Conservation (phyloP, 331 rosid species). For the Acacia pycnantha region DNA sequence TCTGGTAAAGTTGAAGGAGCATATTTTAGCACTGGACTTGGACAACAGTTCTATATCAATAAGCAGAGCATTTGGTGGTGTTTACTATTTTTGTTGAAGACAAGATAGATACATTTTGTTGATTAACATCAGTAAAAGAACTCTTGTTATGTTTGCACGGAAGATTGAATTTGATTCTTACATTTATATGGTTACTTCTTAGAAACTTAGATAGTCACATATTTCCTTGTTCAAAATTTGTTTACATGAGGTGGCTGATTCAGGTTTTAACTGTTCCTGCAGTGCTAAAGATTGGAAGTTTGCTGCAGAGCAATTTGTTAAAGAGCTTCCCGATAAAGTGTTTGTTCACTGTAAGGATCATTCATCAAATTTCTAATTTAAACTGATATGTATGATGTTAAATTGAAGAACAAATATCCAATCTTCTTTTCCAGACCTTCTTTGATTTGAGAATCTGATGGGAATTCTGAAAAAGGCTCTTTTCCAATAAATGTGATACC, state of each 20-base stretch:
- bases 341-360: conserved; percentile 82
- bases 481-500: not conserved
- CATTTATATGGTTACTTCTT: not conserved
- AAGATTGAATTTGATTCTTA: not conserved
- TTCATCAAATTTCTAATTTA: not conserved
- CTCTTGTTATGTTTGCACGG: not conserved
- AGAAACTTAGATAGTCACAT: not conserved
- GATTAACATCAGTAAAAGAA: not conserved
- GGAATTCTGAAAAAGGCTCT: not conserved
- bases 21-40: not conserved
- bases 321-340: conserved; percentile 73
- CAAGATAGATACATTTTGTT: not conserved
- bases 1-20: not conserved
- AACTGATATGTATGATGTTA: not conserved
- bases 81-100: not conserved
- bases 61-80: not conserved
- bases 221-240: not conserved
- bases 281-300: conserved; percentile 89
- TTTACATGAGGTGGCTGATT: not conserved
- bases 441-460: not conserved
- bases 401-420: not conserved
- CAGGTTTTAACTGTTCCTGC: conserved; percentile 40
- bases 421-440: not conserved
- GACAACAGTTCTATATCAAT: not conserved
- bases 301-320: conserved; percentile 85